Conservation (phyloP, 768 basidiomycete genomes). For the Boletus patriciae region DNA sequence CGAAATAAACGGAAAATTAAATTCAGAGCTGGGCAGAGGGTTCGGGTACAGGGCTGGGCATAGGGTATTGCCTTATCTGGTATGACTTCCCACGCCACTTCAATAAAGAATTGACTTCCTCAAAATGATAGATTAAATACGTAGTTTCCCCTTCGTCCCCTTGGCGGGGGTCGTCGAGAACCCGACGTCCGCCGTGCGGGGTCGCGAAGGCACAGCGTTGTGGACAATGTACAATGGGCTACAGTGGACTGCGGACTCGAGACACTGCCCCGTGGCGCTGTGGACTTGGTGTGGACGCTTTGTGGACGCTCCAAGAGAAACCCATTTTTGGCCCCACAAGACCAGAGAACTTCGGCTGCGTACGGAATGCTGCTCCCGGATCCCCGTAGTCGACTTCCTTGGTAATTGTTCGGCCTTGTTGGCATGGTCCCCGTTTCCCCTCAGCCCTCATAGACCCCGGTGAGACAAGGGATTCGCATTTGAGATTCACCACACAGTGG, state of each 20-base stretch:
- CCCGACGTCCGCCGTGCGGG: neutral
- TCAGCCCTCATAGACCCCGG: slow-evolving; percentile 14
- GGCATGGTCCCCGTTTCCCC: slow-evolving; percentile 20
- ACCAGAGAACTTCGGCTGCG: neutral
- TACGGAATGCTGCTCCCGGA: neutral
- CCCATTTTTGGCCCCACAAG: slow-evolving; percentile 12
- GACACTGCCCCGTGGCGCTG: neutral
- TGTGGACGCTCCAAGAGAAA: neutral
- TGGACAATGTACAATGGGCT: neutral
- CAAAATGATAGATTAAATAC: slow-evolving; percentile 6
- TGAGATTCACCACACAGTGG: slow-evolving; percentile 13
- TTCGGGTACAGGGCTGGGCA: slow-evolving; percentile 49
- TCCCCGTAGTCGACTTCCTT: neutral
- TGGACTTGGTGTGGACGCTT: neutral
- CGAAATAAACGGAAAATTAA: slow-evolving; percentile 59
- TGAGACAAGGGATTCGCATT: slow-evolving; percentile 19
- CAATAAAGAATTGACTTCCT: slow-evolving; percentile 5
- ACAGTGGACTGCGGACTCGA: too few relatives aligned
- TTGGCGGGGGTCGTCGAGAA: slow-evolving; percentile 2
- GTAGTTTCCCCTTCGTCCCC: neutral
- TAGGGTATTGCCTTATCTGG: slow-evolving; percentile 31
- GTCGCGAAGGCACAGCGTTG: neutral
- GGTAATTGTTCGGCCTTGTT: slow-evolving; percentile 20
- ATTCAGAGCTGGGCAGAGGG: slow-evolving; percentile 74
- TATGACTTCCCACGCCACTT: slow-evolving; percentile 26